These are phyloP conservation scores for Coemansia sp. DNA, from an alignment of 192 early-diverging fungal genomes.

Conservation along the genomic window DNA sequence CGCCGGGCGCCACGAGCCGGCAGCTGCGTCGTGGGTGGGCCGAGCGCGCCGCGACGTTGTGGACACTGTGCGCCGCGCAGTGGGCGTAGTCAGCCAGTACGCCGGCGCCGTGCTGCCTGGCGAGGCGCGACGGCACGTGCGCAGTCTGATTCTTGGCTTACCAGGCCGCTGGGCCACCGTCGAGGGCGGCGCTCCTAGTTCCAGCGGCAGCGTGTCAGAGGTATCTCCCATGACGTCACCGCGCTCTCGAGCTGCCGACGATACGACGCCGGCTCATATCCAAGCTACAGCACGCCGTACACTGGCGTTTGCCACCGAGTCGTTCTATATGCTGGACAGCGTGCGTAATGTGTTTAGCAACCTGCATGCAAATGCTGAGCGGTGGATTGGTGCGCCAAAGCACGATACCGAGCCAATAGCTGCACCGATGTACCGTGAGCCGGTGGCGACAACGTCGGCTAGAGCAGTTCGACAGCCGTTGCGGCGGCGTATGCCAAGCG, in stretches of 20 bases:
- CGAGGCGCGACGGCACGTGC: slow-evolving; percentile 75
- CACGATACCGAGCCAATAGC: neutral
- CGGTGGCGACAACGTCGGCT: neutral
- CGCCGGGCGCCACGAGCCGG: slow-evolving; percentile 4
- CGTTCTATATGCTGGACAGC: slow-evolving; percentile 45
- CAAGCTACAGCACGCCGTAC: slow-evolving; percentile 41
- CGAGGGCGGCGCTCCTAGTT: slow-evolving; percentile 16
- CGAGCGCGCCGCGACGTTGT: slow-evolving; percentile 80
- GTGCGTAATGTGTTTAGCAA: slow-evolving; percentile 33
- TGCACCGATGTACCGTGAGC: slow-evolving; percentile 4
- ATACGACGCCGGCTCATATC: slow-evolving; percentile 24
- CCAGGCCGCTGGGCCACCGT: slow-evolving; percentile 67
- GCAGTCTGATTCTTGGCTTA: slow-evolving; percentile 78
- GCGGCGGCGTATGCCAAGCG: neutral
- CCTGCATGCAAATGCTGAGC: slow-evolving; percentile 40
- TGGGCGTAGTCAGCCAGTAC: slow-evolving; percentile 83
- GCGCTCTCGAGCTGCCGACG: neutral
- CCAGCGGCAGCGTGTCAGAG: slow-evolving; percentile 1
- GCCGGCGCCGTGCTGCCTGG: slow-evolving; percentile 81
- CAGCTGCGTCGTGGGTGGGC: slow-evolving; percentile 49
- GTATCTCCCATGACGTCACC: slow-evolving; percentile 18
- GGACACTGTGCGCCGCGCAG: slow-evolving; percentile 78
- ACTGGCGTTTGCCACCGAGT: slow-evolving; percentile 50
- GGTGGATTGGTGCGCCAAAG: slow-evolving; percentile 29
- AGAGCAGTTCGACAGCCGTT: slow-evolving; percentile 5